Percentiles rank a stretch among this genome's conserved stretches.
These are phyloP conservation scores for Lichtheimia hyalospora DNA, from an alignment of 371 early-diverging fungal genomes.

Conservation along the genomic window DNA sequence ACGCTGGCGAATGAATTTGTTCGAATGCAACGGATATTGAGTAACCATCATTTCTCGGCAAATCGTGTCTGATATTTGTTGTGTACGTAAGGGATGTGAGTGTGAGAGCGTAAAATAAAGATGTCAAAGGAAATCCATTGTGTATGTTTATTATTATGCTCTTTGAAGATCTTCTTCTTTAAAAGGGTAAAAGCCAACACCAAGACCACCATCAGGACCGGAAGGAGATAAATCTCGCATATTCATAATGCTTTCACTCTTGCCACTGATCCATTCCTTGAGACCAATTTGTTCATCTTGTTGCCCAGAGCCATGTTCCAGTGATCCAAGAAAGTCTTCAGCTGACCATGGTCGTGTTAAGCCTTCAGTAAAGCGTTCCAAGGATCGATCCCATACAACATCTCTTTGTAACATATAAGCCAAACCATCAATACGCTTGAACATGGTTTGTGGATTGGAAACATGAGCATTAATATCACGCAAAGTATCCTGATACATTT, in stretches of 20 bases:
- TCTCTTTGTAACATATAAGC: conserved; percentile 27
- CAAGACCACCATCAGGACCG: too few relatives aligned
- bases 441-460: conserved; percentile 12
- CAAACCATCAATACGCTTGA: conserved; percentile 20
- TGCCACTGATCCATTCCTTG: conserved; percentile 21
- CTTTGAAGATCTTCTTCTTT: too few relatives aligned
- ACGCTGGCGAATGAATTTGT: too few relatives aligned
- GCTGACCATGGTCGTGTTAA: conserved; percentile 13
- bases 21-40: too few relatives aligned
- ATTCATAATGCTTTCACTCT: background rate
- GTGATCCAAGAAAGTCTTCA: conserved; percentile 13
- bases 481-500: conserved; percentile 14
- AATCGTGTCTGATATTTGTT: too few relatives aligned
- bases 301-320: conserved; percentile 19
- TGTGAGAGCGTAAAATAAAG: too few relatives aligned
- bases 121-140: too few relatives aligned
- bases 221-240: too few relatives aligned
- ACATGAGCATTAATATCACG: conserved; percentile 12
- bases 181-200: too few relatives aligned
- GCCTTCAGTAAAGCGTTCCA: conserved; percentile 17
- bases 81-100: too few relatives aligned
- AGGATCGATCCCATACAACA: conserved; percentile 20
- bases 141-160: too few relatives aligned
- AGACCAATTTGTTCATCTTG: conserved; percentile 20
- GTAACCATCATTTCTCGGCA: too few relatives aligned